Conservation (phyloP, 2,329 filamentous ascomycete genomes). For the Paecilomyces sp. region DNA sequence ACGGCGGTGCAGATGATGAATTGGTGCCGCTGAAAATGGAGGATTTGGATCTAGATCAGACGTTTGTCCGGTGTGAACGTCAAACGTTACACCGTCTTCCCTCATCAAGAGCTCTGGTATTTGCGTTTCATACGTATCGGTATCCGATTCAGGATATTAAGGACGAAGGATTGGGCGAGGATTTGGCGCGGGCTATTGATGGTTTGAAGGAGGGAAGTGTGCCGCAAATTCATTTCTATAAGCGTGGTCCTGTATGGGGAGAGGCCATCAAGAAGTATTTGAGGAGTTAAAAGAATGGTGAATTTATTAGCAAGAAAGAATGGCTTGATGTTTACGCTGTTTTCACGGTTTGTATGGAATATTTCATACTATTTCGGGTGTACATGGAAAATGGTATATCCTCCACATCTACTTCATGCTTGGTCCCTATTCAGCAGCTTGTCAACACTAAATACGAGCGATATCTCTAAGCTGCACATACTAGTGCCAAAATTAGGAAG, state of each 20-base stretch:
- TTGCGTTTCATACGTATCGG: conserved; percentile 57
- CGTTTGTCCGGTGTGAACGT: conserved; percentile 49
- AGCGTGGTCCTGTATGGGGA: conserved; percentile 51
- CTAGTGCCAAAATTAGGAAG: too few relatives aligned
- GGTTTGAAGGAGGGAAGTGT: conserved; percentile 51
- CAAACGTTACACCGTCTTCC: conserved; percentile 57
- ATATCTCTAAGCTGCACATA: too few relatives aligned
- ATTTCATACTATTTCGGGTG: too few relatives aligned
- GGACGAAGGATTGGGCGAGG: conserved; percentile 48
- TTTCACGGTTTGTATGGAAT: too few relatives aligned
- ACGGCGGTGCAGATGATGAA: conserved; percentile 18
- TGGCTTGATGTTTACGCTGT: too few relatives aligned
- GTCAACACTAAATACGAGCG: too few relatives aligned
- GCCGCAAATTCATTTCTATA: conserved; percentile 53
- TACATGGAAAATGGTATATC: too few relatives aligned
- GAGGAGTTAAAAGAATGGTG: conserved; percentile 12
- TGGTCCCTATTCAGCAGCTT: too few relatives aligned
- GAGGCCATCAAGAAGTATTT: conserved; percentile 48
- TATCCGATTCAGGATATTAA: conserved; percentile 51
- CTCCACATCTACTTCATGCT: too few relatives aligned
- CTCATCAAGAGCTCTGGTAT: conserved; percentile 47
- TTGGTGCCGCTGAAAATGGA: conserved; percentile 19
- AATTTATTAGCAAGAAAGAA: not conserved
- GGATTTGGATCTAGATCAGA: conserved; percentile 42
- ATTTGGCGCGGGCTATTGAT: conserved; percentile 52